Conservation (phyloP, 495 filamentous ascomycete genomes). For the Hypoxylon crocopeplum region DNA sequence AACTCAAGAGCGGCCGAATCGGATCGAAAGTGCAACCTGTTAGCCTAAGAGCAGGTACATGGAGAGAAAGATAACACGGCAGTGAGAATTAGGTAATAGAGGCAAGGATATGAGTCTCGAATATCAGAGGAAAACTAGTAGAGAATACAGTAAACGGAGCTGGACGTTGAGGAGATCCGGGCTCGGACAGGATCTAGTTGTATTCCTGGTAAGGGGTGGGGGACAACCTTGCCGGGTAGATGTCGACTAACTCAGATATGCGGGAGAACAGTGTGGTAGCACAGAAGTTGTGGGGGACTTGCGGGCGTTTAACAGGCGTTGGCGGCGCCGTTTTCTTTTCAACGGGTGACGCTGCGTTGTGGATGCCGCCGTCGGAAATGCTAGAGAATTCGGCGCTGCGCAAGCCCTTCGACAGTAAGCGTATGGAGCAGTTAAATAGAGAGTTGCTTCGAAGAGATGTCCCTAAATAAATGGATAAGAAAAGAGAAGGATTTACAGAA, state of each 20-base stretch:
- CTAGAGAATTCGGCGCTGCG: conserved; percentile 7
- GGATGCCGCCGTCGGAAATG: conserved; percentile 13
- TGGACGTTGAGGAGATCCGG: conserved; percentile 18
- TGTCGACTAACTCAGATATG: conserved; percentile 23
- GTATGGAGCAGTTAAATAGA: conserved; percentile 11
- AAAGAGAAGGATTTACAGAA: conserved; percentile 16
- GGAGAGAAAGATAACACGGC: conserved; percentile 16
- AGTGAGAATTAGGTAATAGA: conserved; percentile 12
- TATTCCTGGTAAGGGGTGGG: conserved; percentile 21
- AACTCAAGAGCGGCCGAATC: conserved; percentile 1
- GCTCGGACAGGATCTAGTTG: conserved; percentile 19
- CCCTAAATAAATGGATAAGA: conserved; percentile 16
- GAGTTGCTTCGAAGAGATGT: conserved; percentile 1
- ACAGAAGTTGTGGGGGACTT: conserved; percentile 31
- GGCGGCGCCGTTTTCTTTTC: conserved; percentile 13
- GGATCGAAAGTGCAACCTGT: conserved; percentile 5
- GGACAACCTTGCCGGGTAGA: conserved; percentile 26
- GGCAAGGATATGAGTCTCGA: conserved; percentile 7
- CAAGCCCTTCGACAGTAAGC: neutral
- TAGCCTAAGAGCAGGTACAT: conserved; percentile 3
- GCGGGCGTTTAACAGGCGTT: conserved; percentile 27
- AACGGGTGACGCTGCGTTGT: conserved; percentile 4
- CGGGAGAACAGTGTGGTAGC: conserved; percentile 33
- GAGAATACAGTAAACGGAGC: conserved; percentile 19
- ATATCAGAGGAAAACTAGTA: neutral